Percentiles rank a stretch among this genome's conserved stretches.
These are phyloP conservation scores for Candida nanaspora DNA, from an alignment of 805 yeast genomes.

Conservation along the genomic window DNA sequence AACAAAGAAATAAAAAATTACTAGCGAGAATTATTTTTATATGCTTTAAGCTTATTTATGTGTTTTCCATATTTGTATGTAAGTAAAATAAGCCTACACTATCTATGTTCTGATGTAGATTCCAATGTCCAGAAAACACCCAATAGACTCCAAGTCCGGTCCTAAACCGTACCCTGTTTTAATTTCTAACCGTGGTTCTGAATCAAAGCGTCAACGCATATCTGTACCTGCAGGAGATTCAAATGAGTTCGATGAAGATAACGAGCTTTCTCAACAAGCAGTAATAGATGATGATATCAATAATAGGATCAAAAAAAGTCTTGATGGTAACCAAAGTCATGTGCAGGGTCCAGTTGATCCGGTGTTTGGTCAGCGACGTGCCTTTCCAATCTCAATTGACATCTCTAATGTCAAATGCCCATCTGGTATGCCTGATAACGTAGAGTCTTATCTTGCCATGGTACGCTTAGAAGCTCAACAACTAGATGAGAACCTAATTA, in stretches of 20 bases:
- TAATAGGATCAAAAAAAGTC: not conserved
- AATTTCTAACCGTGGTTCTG: no score
- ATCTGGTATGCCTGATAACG: slow-evolving; percentile 14
- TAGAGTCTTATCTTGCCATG: slow-evolving; percentile 24
- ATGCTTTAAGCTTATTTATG: no score
- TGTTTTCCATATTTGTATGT: no score
- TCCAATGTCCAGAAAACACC: no score
- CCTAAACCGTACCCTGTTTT: no score
- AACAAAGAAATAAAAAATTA: no score
- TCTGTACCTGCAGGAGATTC: no score
- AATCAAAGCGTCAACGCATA: no score
- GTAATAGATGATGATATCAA: not conserved
- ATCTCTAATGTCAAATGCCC: slow-evolving; percentile 6
- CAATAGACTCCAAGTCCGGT: no score
- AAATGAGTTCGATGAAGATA: not conserved
- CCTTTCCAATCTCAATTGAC: slow-evolving; percentile 23
- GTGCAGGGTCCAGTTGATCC: slow-evolving; percentile 29
- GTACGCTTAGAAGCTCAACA: slow-evolving; percentile 25
- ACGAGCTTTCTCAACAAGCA: not conserved
- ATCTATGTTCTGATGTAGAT: no score
- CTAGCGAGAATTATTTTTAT: no score
- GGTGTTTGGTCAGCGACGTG: slow-evolving; percentile 27
- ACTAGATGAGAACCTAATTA: slow-evolving; percentile 4
- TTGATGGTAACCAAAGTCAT: slow-evolving; percentile 1
- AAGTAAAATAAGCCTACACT: no score